phyloP scores from a whole-genome alignment of 164 flowering plant species.

The Cinnamomum micranthum region DNA sequence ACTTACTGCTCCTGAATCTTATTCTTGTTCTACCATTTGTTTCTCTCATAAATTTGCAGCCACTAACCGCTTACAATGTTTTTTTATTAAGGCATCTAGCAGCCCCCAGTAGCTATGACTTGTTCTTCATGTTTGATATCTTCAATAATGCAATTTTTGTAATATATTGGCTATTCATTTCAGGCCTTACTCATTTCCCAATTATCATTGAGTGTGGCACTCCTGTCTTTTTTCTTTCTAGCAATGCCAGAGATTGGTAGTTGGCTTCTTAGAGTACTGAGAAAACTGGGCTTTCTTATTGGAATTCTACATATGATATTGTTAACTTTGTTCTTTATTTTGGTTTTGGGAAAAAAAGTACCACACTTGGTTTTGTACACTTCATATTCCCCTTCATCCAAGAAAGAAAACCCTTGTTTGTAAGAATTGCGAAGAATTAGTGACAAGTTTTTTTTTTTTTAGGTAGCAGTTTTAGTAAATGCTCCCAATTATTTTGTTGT shows the following conservation, averaged over 20 bases:
- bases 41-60: background rate
- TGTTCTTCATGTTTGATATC: background rate
- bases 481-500: too few species aligned
- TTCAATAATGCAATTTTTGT: background rate
- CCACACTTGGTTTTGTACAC: too few species aligned
- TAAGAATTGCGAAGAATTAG: background rate
- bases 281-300: background rate
- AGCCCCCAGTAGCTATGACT: background rate
- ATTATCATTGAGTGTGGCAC: background rate
- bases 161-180: background rate
- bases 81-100: background rate
- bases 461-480: too few species aligned
- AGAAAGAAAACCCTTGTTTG: background rate
- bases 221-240: background rate
- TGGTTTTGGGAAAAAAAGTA: too few species aligned
- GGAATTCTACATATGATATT: background rate
- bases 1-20: background rate
- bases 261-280: background rate
- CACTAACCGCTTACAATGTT: background rate
- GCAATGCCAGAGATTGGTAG: background rate
- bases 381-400: background rate
- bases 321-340: background rate
- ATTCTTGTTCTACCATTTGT: background rate
- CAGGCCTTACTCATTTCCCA: background rate
- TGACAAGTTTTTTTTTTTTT: background rate